Percentiles rank a stretch among this genome's conserved stretches.
These are phyloP conservation scores for Vitis hybrid DNA, from an alignment of 177 flowering plant genomes.

Conservation along the genomic window DNA sequence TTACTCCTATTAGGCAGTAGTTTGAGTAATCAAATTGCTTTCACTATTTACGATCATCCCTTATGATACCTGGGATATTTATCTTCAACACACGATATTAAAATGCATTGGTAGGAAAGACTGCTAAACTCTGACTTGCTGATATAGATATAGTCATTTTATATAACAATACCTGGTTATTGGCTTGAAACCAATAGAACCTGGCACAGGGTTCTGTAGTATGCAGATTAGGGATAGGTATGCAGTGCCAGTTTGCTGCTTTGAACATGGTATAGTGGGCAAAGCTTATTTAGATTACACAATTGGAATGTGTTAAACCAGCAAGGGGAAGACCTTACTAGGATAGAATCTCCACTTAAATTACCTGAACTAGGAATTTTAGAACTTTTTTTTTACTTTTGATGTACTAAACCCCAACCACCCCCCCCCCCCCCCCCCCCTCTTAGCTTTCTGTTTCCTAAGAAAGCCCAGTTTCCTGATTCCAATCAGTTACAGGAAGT, in stretches of 20 bases:
- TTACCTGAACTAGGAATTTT: too few species aligned
- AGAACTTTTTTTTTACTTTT: too few species aligned
- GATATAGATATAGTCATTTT: neutral
- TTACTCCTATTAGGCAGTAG: neutral
- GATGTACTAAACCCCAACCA: too few species aligned
- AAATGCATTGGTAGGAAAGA: neutral
- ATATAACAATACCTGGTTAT: neutral
- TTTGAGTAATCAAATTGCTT: neutral
- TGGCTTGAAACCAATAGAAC: neutral
- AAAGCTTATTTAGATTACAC: neutral
- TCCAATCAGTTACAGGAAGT: too few species aligned
- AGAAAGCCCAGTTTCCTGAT: too few species aligned
- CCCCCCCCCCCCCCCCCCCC: rapidly evolving
- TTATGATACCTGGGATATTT: neutral
- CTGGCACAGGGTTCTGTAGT: neutral
- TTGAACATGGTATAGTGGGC: neutral
- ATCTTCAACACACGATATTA: neutral
- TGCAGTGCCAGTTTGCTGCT: too few species aligned
- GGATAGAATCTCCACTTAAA: too few species aligned
- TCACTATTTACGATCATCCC: neutral
- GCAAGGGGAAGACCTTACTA: too few species aligned
- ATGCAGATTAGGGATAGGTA: neutral
- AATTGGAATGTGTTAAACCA: too few species aligned
- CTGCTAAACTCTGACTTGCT: neutral
- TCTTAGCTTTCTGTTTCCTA: too few species aligned